phyloP scores from a whole-genome alignment of 2,329 filamentous ascomycete genomes.

The Fusarium robinianum region DNA sequence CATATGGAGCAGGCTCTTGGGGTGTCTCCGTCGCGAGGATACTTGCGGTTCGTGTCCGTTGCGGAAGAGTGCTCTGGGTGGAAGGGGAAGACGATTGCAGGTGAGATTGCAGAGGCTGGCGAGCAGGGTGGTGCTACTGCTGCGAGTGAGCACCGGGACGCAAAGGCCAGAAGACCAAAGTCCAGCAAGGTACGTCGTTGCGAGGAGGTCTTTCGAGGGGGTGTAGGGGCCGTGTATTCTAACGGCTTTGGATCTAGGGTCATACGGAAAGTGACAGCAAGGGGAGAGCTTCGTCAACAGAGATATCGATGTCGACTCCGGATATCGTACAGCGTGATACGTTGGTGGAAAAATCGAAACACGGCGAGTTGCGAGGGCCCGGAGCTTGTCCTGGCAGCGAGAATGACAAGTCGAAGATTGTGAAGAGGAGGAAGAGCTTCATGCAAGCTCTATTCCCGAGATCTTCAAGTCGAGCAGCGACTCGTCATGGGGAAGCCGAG shows the following conservation, averaged over 20 bases:
- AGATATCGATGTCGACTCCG: too few relatives aligned
- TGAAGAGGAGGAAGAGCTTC: conserved; percentile 53
- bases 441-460: conserved; percentile 48
- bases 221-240: conserved; percentile 1
- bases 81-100: conserved; percentile 70
- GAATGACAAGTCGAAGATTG: conserved; percentile 9
- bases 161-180: conserved; percentile 18
- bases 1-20: conserved; percentile 73
- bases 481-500: background rate
- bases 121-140: conserved; percentile 5
- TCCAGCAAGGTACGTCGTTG: conserved; percentile 23
- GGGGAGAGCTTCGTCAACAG: too few relatives aligned
- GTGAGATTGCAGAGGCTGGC: conserved; percentile 54
- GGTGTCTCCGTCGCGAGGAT: conserved; percentile 68
- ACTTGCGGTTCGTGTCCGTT: conserved; percentile 73
- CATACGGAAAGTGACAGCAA: too few relatives aligned
- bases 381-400: too few relatives aligned
- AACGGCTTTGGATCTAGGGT: conserved; percentile 7
- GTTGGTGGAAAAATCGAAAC: too few relatives aligned
- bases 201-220: too few relatives aligned
- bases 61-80: conserved; percentile 73
- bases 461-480: conserved; percentile 12
- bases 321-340: too few relatives aligned
- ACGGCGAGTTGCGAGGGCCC: too few relatives aligned
- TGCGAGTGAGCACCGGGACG: conserved; percentile 6